Percentiles rank a stretch among this genome's conserved stretches.
These are phyloP conservation scores for Schoenoplectus triqueter DNA, from an alignment of 202 grass and related monocot species.

Conservation along the genomic window DNA sequence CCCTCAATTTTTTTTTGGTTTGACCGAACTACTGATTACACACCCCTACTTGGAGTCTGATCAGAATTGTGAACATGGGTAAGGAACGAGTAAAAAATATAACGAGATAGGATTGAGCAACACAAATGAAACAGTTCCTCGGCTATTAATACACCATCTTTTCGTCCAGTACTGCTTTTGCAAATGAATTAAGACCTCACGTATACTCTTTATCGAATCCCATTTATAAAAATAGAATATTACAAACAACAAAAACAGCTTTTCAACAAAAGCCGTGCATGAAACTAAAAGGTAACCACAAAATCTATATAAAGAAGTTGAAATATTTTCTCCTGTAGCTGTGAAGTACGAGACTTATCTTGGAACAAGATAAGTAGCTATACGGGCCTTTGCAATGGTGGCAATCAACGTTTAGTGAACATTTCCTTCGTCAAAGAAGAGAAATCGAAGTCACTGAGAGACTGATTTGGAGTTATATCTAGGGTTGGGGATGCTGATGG, in stretches of 20 bases:
- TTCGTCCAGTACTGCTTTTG: not conserved
- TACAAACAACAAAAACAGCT: slow-evolving; percentile 29
- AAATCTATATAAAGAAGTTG: slow-evolving; percentile 22
- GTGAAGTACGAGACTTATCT: not conserved
- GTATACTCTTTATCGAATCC: slow-evolving; percentile 4
- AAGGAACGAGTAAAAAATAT: not conserved
- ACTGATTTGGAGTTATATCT: slow-evolving; percentile 51
- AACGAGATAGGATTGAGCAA: not conserved
- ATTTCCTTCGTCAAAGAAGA: slow-evolving; percentile 89
- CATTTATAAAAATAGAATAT: slow-evolving; percentile 24
- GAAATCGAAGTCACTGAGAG: slow-evolving; percentile 78
- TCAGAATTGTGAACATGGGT: not conserved
- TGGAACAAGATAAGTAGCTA: slow-evolving; percentile 22
- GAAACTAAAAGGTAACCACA: slow-evolving; percentile 16
- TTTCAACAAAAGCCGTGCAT: slow-evolving; percentile 1
- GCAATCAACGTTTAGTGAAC: slow-evolving; percentile 64
- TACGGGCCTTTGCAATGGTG: not conserved
- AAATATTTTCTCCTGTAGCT: slow-evolving; percentile 4
- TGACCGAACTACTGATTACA: too few species aligned
- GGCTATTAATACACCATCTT: not conserved
- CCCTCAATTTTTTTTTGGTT: too few species aligned
- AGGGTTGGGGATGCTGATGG: slow-evolving; percentile 45
- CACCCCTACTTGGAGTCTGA: too few species aligned
- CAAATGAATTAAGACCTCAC: not conserved
- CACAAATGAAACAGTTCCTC: not conserved